Percentiles rank a stretch among this genome's conserved stretches.
These are phyloP conservation scores for Fusarium sp. DNA, from an alignment of 2,329 filamentous ascomycete species.

Conservation along the genomic window DNA sequence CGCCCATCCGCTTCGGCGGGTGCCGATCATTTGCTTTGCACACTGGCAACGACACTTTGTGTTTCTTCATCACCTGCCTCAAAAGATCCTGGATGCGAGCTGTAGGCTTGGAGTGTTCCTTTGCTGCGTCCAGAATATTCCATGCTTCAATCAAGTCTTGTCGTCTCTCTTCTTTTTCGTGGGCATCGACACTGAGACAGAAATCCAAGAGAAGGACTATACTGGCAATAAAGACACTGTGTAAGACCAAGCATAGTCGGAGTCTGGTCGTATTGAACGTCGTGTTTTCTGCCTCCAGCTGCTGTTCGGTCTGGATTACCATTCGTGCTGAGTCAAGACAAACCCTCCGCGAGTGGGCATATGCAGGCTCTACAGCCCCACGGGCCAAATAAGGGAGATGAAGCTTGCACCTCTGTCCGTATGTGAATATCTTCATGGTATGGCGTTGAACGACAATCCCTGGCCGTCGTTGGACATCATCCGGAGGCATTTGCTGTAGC, in stretches of 20 bases:
- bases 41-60: slow-evolving; percentile 43
- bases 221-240: slow-evolving; percentile 52
- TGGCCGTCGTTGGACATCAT: slow-evolving; percentile 41
- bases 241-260: slow-evolving; percentile 48
- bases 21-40: slow-evolving; percentile 7
- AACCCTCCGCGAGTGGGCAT: slow-evolving; percentile 49
- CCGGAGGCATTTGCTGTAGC: slow-evolving; percentile 37
- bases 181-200: slow-evolving; percentile 44
- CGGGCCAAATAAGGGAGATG: slow-evolving; percentile 53
- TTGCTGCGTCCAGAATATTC: slow-evolving; percentile 50
- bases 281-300: slow-evolving; percentile 45
- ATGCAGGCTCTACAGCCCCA: slow-evolving; percentile 50
- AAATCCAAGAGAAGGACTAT: slow-evolving; percentile 52
- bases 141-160: slow-evolving; percentile 49
- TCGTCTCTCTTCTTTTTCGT: slow-evolving; percentile 41
- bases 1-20: background rate
- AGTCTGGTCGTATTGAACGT: slow-evolving; percentile 47
- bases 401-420: slow-evolving; percentile 52
- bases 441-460: slow-evolving; percentile 50
- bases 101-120: slow-evolving; percentile 47
- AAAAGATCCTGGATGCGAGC: slow-evolving; percentile 50
- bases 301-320: slow-evolving; percentile 49
- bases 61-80: slow-evolving; percentile 50
- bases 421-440: slow-evolving; percentile 49
- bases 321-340: slow-evolving; percentile 50